Evolutionary conservation across 2,329 filamentous ascomycete genomes (phyloP).

Genomic region (Xylogone sp.): DNA sequence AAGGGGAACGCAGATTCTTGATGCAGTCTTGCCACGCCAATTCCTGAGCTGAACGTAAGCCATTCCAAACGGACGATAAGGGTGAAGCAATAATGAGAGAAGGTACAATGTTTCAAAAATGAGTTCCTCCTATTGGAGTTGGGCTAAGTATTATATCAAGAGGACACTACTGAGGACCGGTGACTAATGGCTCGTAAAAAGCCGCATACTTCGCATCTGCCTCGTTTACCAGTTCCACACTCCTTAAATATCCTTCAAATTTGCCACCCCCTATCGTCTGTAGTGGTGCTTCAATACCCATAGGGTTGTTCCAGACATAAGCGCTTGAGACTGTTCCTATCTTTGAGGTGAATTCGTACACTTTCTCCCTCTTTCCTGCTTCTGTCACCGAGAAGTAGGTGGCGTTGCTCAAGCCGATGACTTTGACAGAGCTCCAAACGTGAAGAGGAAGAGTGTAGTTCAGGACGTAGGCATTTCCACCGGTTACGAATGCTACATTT

Average conservation of each 20-base stretch:
- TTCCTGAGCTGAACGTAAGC: too few relatives aligned
- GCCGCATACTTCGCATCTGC: conserved; percentile 10
- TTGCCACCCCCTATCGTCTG: conserved; percentile 14
- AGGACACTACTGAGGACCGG: too few relatives aligned
- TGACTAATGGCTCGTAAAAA: conserved; percentile 8
- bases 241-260: conserved; percentile 16
- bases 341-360: conserved; percentile 16
- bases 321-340: conserved; percentile 14
- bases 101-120: too few relatives aligned
- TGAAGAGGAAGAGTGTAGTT: conserved; percentile 36
- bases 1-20: too few relatives aligned
- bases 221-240: conserved; percentile 13
- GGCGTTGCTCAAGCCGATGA: conserved; percentile 31
- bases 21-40: too few relatives aligned
- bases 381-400: conserved; percentile 28
- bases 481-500: conserved; percentile 34
- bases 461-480: conserved; percentile 34
- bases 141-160: too few relatives aligned
- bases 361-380: conserved; percentile 2
- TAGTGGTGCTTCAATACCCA: conserved; percentile 20
- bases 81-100: too few relatives aligned
- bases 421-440: conserved; percentile 30
- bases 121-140: too few relatives aligned
- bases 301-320: conserved; percentile 17
- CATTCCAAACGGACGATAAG: too few relatives aligned